These are phyloP conservation scores for Solanum chmielewskii DNA, from an alignment of 257 asterid species.

Conservation along the genomic window DNA sequence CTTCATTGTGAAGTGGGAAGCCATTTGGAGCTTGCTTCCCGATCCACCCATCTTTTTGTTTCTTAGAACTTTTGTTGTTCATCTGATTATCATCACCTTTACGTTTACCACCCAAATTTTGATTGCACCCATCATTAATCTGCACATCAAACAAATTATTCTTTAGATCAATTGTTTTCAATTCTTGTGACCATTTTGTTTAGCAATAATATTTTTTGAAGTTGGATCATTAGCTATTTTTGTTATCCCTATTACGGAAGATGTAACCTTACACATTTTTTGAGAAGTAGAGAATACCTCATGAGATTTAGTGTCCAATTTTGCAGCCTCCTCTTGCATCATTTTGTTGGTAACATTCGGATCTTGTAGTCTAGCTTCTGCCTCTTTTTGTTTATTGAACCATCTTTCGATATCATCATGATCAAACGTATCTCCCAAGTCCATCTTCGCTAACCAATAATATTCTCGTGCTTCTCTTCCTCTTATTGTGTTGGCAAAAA, in stretches of 20 bases:
- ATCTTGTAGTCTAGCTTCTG: background rate
- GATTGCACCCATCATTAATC: background rate
- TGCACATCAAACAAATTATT: background rate
- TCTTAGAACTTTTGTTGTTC: background rate
- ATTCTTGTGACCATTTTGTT: too few relatives aligned
- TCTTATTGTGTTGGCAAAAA: background rate
- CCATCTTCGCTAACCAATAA: background rate
- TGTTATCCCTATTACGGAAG: too few relatives aligned
- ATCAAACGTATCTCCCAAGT: background rate
- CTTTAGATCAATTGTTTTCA: too few relatives aligned
- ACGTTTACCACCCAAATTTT: background rate
- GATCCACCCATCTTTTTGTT: background rate
- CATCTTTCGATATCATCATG: background rate
- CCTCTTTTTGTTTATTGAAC: background rate
- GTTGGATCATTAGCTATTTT: background rate
- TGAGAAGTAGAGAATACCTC: background rate
- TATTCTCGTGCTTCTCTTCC: background rate
- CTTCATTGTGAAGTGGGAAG: background rate
- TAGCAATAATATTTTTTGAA: too few relatives aligned
- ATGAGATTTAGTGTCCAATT: too few relatives aligned
- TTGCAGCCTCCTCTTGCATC: background rate
- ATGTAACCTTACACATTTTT: background rate
- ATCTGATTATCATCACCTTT: background rate
- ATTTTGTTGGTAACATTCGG: fast-evolving
- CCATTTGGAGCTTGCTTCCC: background rate